Evolutionary conservation across 2,329 filamentous ascomycete genomes (phyloP).

Genomic region (Stemphylium vesicarium): DNA sequence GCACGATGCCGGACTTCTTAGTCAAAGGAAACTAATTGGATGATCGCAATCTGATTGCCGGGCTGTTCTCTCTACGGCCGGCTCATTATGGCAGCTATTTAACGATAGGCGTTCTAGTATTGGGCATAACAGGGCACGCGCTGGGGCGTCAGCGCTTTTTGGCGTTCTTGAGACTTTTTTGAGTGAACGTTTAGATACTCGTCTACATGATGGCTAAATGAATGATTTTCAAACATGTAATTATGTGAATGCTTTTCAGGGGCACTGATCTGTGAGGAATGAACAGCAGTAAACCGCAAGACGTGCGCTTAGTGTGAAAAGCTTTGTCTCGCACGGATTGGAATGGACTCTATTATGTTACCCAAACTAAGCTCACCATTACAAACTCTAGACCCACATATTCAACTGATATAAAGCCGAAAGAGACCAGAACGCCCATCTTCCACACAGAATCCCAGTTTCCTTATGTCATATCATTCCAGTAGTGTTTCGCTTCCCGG

Average conservation of each 20-base stretch:
- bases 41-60: neutral
- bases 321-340: too few species aligned
- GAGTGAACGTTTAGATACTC: neutral
- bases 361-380: too few species aligned
- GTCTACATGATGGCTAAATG: neutral
- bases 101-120: conserved; percentile 19
- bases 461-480: neutral
- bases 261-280: too few species aligned
- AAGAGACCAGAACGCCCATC: neutral
- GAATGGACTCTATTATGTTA: too few species aligned
- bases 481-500: neutral
- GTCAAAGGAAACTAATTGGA: neutral
- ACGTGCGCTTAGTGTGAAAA: too few species aligned
- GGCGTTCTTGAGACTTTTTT: conserved; percentile 15
- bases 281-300: too few species aligned
- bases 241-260: too few species aligned
- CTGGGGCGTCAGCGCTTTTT: conserved; percentile 11
- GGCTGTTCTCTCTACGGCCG: neutral
- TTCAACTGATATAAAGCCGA: too few species aligned
- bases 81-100: conserved; percentile 6
- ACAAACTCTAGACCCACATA: too few species aligned
- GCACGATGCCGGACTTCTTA: neutral
- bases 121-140: conserved; percentile 7
- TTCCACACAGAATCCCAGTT: neutral
- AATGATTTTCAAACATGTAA: neutral